phyloP scores from a whole-genome alignment of 495 filamentous ascomycete genomes.

The Bombardia bombarda region DNA sequence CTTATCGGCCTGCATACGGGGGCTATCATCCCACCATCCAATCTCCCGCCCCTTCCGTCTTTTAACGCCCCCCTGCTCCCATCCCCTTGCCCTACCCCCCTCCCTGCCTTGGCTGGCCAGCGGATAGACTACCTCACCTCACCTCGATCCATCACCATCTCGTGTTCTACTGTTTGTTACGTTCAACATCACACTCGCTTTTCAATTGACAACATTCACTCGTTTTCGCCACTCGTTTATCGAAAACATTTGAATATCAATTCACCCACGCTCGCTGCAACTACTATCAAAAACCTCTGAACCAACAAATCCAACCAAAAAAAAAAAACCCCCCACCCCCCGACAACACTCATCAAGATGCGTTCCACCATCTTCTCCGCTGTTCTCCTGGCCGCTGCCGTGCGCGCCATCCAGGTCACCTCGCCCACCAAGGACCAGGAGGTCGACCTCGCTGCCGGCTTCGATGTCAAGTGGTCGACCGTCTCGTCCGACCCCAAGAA shows the following conservation, averaged over 20 bases:
- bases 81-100: too few species aligned
- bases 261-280: not conserved
- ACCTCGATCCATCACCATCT: too few species aligned
- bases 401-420: constrained; percentile 19
- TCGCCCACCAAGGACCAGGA: constrained; percentile 15
- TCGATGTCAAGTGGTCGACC: constrained; percentile 17
- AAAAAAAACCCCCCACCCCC: not conserved
- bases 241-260: too few species aligned
- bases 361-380: constrained; percentile 13
- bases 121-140: too few species aligned
- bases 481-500: constrained; percentile 18
- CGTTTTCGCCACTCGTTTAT: constrained; percentile 3
- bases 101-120: too few species aligned
- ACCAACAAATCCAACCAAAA: constrained; percentile 2
- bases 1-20: too few species aligned
- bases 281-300: not conserved
- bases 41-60: too few species aligned
- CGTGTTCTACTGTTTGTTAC: too few species aligned
- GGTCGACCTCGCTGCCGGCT: constrained; percentile 14
- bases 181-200: not conserved
- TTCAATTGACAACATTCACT: not conserved
- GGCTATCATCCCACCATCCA: too few species aligned
- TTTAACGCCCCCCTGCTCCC: too few species aligned
- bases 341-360: constrained; percentile 16
- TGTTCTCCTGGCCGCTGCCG: constrained; percentile 9